These are phyloP conservation scores for Ophiostoma sp. DNA, from an alignment of 2,329 filamentous ascomycete genomes.

Conservation along the genomic window DNA sequence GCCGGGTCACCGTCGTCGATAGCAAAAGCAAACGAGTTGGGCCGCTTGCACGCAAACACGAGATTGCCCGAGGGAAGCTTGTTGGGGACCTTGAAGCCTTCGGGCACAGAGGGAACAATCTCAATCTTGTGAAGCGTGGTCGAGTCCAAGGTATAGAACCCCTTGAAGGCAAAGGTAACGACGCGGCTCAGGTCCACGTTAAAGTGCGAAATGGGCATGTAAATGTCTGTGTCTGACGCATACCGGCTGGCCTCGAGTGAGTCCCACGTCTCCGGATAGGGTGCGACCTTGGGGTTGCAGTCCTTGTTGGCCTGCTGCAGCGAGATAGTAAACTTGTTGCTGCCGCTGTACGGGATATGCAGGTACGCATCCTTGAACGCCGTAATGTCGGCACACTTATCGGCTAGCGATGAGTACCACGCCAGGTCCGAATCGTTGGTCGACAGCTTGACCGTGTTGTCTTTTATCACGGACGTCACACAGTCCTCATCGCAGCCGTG, in stretches of 20 bases:
- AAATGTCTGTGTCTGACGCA: slow-evolving; percentile 55
- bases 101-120: slow-evolving; percentile 57
- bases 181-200: slow-evolving; percentile 57
- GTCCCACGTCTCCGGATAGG: slow-evolving; percentile 68
- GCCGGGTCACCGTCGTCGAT: slow-evolving; percentile 67
- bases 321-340: slow-evolving; percentile 62
- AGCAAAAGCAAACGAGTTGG: slow-evolving; percentile 70
- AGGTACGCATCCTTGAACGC: slow-evolving; percentile 59
- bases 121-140: slow-evolving; percentile 59
- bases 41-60: slow-evolving; percentile 63
- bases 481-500: slow-evolving; percentile 63
- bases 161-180: slow-evolving; percentile 63
- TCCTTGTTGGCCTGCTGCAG: slow-evolving; percentile 66
- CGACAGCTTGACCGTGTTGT: slow-evolving; percentile 52
- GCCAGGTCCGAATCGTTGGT: slow-evolving; percentile 52
- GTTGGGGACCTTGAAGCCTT: slow-evolving; percentile 51
- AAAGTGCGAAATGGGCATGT: slow-evolving; percentile 68
- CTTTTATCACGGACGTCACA: slow-evolving; percentile 50
- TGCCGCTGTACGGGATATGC: slow-evolving; percentile 64
- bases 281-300: slow-evolving; percentile 56
- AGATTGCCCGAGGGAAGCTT: slow-evolving; percentile 64
- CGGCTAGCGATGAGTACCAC: slow-evolving; percentile 41
- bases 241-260: slow-evolving; percentile 66
- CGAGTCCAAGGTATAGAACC: slow-evolving; percentile 58
- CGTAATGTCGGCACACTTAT: slow-evolving; percentile 56